Conservation (phyloP, 768 basidiomycete species). For the Amanita fuliginea region DNA sequence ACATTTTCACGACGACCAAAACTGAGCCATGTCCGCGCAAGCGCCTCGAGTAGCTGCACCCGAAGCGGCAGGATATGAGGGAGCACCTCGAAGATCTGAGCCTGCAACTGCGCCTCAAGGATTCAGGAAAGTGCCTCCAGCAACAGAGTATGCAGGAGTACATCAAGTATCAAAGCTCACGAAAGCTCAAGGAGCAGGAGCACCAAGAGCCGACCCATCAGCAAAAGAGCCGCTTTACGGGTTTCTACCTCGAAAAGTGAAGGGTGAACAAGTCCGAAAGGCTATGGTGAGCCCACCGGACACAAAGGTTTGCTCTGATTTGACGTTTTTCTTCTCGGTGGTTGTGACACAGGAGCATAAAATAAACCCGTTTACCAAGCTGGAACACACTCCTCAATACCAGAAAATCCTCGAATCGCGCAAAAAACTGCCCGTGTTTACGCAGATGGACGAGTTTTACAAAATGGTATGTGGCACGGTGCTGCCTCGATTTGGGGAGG, state of each 20-base stretch:
- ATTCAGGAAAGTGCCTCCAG: too few relatives aligned
- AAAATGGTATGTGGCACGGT: conserved; percentile 55
- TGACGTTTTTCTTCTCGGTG: not conserved
- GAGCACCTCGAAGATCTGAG: not conserved
- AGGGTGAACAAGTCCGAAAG: conserved; percentile 48
- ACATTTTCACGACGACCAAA: conserved; percentile 24
- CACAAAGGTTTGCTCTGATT: conserved; percentile 1
- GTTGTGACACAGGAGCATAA: conserved; percentile 47
- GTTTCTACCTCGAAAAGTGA: conserved; percentile 61
- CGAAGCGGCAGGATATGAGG: too few relatives aligned
- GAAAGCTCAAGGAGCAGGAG: not conserved
- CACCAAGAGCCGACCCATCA: conserved; percentile 7
- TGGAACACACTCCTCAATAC: conserved; percentile 68
- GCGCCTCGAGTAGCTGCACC: not conserved
- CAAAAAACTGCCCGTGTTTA: conserved; percentile 83
- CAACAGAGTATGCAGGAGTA: too few relatives aligned
- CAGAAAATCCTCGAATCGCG: conserved; percentile 76
- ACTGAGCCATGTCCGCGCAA: not conserved
- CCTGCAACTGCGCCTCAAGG: too few relatives aligned
- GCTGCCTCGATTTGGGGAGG: conserved; percentile 22
- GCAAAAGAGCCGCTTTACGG: conserved; percentile 59
- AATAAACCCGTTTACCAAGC: conserved; percentile 82
- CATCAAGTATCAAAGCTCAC: too few relatives aligned
- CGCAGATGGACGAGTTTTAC: conserved; percentile 90
- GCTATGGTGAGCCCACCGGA: conserved; percentile 27